A percentile compares a stretch with the other conserved stretches of the same genome.
These are phyloP conservation scores for Monascus purpureus DNA, from an alignment of 495 filamentous ascomycete genomes.

Conservation along the genomic window DNA sequence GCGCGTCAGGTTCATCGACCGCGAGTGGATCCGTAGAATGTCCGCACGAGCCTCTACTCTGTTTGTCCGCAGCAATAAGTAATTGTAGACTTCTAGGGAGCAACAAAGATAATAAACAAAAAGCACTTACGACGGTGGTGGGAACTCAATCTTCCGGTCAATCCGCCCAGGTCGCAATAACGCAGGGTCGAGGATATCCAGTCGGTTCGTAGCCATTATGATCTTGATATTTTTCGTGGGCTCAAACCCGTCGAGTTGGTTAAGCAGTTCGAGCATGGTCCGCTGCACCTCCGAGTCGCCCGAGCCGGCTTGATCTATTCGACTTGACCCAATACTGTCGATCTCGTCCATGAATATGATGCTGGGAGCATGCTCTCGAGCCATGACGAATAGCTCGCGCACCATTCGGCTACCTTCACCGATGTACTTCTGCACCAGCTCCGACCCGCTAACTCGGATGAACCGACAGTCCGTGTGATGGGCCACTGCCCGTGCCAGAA, in stretches of 20 bases:
- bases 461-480: constrained; percentile 99
- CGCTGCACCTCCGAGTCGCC: constrained; percentile 99
- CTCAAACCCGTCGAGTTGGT: constrained; percentile 97
- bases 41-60: constrained; percentile 90
- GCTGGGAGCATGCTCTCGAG: constrained; percentile 93
- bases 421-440: constrained; percentile 98
- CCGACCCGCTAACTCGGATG: constrained; percentile 90
- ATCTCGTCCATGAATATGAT: constrained; percentile 99
- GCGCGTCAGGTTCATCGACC: constrained; percentile 95
- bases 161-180: constrained; percentile 89
- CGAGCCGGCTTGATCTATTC: constrained; percentile 86
- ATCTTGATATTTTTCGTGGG: constrained; percentile 99
- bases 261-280: no score
- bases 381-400: constrained; percentile 97
- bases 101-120: neutral
- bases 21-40: constrained; percentile 90
- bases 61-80: constrained; percentile 3
- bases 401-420: constrained; percentile 98
- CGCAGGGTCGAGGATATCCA: constrained; percentile 94
- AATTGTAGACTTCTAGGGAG: constrained; percentile 3
- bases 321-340: constrained; percentile 93
- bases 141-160: constrained; percentile 99
- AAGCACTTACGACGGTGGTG: constrained; percentile 61
- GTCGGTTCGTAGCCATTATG: constrained; percentile 97
- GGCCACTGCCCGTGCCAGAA: constrained; percentile 87